Evolutionary conservation across 2,329 filamentous ascomycete species (phyloP), one percentile per base, ranked within the genome.

Genomic region (Cladophialophora chaetospira): DNA sequence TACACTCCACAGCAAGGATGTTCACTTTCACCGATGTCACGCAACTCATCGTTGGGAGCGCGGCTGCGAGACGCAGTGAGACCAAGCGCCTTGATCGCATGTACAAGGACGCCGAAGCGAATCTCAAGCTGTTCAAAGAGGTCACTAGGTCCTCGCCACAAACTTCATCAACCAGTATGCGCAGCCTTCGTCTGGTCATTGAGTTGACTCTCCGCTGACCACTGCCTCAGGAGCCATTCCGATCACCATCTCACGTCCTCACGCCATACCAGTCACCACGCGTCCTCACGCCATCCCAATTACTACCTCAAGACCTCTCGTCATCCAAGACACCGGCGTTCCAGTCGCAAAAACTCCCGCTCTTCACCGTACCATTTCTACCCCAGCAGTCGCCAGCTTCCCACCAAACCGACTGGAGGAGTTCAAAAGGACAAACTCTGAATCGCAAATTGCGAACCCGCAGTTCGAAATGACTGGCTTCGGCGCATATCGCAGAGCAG

Each of bases 391-490:
- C 21, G 4, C 23, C 42, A 44, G 8, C 21, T 19, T 10, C 42
- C 42, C 42, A 23, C 3, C 23, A 10, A 23, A 9, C 23, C 4
- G n/a, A 11, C 11, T n/a, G 23, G 42, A 44, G 10, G 23, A 15
- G 8, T 23, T 44, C 42, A 44, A 44, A n/a, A 44, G 42, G n/a
- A 59, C 28, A 60, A 55, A 44, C 40, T 59, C 40, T 64, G 64
- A 58, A 49, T 60, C 25, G 48, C 53, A 44, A 25, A 55, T 65
- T 19, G 36, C 36, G 11, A 57, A 61, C 9, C 61, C 62, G 8
- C 29, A 65, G 53, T 57, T 52, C 6, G 19, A 57, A 25, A 61
- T 65, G 60, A 63, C 50, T 11, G 65, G 65, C n/a, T 53, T 62
- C 33, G 62, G 62, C 28, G 59, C 57, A 33, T 67, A 63, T 50